A percentile compares a stretch with the other conserved stretches of the same genome.
Evolutionary conservation across 2,329 filamentous ascomycete genomes (phyloP).

Genomic region (Cladosporium sp.): DNA sequence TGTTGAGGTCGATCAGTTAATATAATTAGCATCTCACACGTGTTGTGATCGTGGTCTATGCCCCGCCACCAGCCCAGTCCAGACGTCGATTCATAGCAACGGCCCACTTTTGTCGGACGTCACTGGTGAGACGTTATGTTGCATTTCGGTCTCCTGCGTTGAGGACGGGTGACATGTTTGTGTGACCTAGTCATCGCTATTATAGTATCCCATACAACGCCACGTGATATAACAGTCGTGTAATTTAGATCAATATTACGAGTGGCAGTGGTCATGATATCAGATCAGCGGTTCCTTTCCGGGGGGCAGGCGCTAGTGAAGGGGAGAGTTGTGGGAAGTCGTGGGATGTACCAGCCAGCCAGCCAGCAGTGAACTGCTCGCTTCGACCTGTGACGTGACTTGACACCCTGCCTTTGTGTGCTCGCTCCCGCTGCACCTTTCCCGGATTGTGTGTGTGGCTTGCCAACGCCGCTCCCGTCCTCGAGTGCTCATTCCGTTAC

Average conservation of each 20-base stretch:
- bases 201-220: neutral
- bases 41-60: neutral
- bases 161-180: neutral
- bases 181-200: neutral
- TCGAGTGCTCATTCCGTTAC: neutral
- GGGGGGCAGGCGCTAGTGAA: neutral
- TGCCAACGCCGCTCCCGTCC: neutral
- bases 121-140: neutral
- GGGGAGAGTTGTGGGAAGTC: neutral
- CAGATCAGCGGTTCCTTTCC: constrained; percentile 2
- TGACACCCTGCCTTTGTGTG: constrained; percentile 8
- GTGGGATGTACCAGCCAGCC: neutral
- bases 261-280: neutral
- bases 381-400: constrained; percentile 6
- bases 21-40: neutral
- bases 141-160: no score
- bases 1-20: no score
- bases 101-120: neutral
- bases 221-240: neutral
- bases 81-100: neutral
- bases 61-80: neutral
- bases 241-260: neutral
- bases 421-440: neutral
- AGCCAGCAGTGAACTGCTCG: neutral
- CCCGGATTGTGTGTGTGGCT: neutral